Base-by-base conservation (phyloP, 192 early-diverging fungal genomes). In the Podila verticillata region DNA sequence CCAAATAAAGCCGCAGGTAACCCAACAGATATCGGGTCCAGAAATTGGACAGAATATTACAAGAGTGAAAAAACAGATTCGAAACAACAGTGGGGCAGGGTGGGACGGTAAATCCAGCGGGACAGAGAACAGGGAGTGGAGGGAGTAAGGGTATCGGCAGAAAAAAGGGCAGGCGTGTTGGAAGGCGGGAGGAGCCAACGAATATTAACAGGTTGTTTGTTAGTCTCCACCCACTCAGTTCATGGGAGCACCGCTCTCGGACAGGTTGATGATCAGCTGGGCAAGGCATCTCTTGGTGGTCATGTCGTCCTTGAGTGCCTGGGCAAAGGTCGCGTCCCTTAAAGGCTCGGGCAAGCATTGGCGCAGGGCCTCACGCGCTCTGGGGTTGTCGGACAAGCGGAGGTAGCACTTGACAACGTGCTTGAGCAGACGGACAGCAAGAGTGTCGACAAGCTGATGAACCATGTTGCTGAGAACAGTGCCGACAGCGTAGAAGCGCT, bases 381-480 rank as follows among this genome's bases (percentile, higher is more conserved):
- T 86, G 72, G 93, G 91, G 80, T 99, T 97, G 70, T 99, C 97
- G 0, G 94, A 93, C 72, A 99, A 86, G 26, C 97, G 89, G 68
- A 97, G 83, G 75, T 97, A 96, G 64, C 96, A 98, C 36, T 96
- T 88, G 68, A 97, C 90, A 48, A 98, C 96, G 78, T 96, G 96
- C 81, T 99, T 99, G 59, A 98, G 86, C 59, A 98, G 81, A 32
- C 96, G 87, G 28, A 95, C 89, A 4, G 94, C 94, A 57, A 93
- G 92, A 34, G 93, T 89, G 5, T 95, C 93, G 7, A 95, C 93
- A 56, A 99, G 88, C 80, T 98, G 96, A 62, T 85, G 90, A 36
- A 99, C 95, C 90, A 99, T 96, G 80, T 95, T 96, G 74, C 92
- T 91, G 36, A 99, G 88, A 4, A 98, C 96, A 12, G 95, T 96